These are phyloP conservation scores for Viola odorata DNA, from an alignment of 345 rosid species.

Conservation along the genomic window DNA sequence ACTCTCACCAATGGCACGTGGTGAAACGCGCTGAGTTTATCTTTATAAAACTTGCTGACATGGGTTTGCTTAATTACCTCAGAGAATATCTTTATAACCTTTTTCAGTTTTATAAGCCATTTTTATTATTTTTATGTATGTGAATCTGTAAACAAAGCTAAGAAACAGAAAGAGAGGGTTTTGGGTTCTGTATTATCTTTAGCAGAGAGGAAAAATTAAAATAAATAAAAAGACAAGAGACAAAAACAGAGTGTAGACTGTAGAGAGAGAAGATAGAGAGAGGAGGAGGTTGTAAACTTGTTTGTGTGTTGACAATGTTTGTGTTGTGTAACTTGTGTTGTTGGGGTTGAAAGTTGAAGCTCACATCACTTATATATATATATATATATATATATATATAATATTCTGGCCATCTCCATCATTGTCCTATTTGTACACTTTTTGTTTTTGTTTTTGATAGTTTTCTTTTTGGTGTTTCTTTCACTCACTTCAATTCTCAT, in stretches of 20 bases:
- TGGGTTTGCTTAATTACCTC: too few species aligned
- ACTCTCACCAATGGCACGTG: too few species aligned
- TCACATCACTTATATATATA: constrained; percentile 11
- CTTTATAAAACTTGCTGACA: too few species aligned
- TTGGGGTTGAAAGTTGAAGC: constrained; percentile 18
- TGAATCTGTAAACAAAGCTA: background rate
- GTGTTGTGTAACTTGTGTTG: constrained; percentile 3
- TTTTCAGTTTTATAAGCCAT: too few species aligned
- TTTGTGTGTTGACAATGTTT: background rate
- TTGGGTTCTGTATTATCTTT: constrained; percentile 5
- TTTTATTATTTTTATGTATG: background rate
- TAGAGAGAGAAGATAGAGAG: constrained; percentile 15
- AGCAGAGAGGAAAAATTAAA: background rate
- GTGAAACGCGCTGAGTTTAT: too few species aligned
- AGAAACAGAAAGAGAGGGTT: constrained; percentile 8
- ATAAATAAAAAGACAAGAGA: constrained; percentile 27
- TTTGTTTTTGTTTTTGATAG: background rate
- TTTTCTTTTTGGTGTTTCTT: background rate
- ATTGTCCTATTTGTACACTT: constrained; percentile 26
- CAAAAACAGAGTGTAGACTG: constrained; percentile 19
- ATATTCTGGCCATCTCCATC: constrained; percentile 37
- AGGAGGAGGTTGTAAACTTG: background rate
- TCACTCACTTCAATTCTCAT: constrained; percentile 13
- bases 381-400: too few species aligned
- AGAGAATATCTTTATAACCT: too few species aligned